Evolutionary conservation across 2,329 filamentous ascomycete genomes (phyloP).

Genomic region (Byssochlamys sp.): DNA sequence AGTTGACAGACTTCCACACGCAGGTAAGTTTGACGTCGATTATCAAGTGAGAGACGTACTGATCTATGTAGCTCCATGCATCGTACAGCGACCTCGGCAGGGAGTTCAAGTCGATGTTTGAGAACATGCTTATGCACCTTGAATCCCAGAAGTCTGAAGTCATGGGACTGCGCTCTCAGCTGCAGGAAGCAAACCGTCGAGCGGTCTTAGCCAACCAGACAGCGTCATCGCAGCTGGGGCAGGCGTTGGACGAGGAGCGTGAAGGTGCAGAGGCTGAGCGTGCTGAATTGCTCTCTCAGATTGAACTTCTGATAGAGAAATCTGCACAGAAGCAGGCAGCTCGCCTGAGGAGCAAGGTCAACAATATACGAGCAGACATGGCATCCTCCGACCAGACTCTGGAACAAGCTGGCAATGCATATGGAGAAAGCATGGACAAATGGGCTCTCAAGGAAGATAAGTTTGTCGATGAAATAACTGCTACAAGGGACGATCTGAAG

Average conservation of each 20-base stretch:
- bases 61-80: conserved; percentile 53
- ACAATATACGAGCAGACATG: conserved; percentile 56
- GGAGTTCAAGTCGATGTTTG: conserved; percentile 79
- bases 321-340: conserved; percentile 65
- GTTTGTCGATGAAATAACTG: conserved; percentile 60
- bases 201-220: conserved; percentile 59
- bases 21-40: conserved; percentile 36
- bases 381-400: conserved; percentile 55
- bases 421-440: conserved; percentile 60
- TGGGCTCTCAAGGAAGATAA: conserved; percentile 63
- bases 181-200: conserved; percentile 59
- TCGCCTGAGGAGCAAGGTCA: conserved; percentile 57
- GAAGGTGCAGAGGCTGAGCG: conserved; percentile 63
- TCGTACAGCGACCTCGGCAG: conserved; percentile 76
- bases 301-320: conserved; percentile 64
- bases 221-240: conserved; percentile 57
- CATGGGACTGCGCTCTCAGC: conserved; percentile 59
- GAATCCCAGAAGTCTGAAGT: conserved; percentile 68
- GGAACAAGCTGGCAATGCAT: conserved; percentile 55
- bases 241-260: conserved; percentile 66
- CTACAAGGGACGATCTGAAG: conserved; percentile 69
- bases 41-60: conserved; percentile 4
- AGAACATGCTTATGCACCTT: conserved; percentile 66
- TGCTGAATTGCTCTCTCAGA: conserved; percentile 63
- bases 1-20: conserved; percentile 73